Evolutionary conservation across 2,329 filamentous ascomycete species (phyloP).

Genomic region (Fusarium pseudograminearum): DNA sequence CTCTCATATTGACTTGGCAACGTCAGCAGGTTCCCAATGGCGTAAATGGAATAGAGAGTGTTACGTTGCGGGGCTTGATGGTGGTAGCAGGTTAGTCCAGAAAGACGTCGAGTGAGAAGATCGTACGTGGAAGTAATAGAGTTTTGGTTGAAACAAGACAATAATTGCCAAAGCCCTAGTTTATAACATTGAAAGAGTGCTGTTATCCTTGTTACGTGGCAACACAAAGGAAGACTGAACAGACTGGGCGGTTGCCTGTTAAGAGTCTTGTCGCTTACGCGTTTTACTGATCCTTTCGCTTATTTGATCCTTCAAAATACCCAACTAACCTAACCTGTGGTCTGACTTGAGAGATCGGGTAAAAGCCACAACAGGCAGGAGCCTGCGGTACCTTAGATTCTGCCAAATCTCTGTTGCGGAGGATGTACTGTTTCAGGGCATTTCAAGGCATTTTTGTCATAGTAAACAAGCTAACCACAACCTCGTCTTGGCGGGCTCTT

Average conservation of each 20-base stretch:
- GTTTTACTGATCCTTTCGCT: slow-evolving; percentile 2
- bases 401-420: neutral
- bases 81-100: neutral
- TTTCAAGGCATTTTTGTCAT: neutral
- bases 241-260: neutral
- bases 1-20: slow-evolving; percentile 3
- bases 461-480: neutral
- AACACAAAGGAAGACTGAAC: neutral
- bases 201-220: neutral
- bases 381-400: neutral
- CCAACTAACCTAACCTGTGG: neutral
- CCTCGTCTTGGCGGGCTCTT: neutral
- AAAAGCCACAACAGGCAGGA: neutral
- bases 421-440: neutral
- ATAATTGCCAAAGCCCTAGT: neutral
- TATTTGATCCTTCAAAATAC: neutral
- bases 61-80: neutral
- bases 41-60: fast-evolving
- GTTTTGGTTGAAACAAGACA: neutral
- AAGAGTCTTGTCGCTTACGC: slow-evolving; percentile 2
- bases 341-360: neutral
- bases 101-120: neutral
- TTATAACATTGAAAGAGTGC: neutral
- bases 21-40: neutral
- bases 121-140: neutral